These are phyloP conservation scores for Penicillium brevicompactum DNA, from an alignment of 2,329 filamentous ascomycete species.

Conservation along the genomic window DNA sequence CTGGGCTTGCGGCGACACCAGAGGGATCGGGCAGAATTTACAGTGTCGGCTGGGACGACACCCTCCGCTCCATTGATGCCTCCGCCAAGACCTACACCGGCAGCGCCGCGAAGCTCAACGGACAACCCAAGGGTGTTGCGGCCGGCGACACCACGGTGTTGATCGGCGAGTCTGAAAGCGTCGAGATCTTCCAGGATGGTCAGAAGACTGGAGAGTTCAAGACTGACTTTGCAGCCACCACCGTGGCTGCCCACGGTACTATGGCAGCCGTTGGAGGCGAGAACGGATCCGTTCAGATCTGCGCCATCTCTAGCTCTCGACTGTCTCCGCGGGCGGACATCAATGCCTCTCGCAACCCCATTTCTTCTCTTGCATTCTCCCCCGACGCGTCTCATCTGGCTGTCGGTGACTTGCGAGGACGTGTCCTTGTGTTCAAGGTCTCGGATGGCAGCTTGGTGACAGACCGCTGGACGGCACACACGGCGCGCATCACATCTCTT, in stretches of 20 bases:
- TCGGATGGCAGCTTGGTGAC: constrained; percentile 71
- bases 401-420: constrained; percentile 79
- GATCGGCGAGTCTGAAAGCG: constrained; percentile 61
- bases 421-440: constrained; percentile 79
- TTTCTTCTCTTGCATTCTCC: constrained; percentile 84
- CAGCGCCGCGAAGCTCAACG: constrained; percentile 65
- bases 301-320: constrained; percentile 61
- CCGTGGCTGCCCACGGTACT: constrained; percentile 69
- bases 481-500: constrained; percentile 66
- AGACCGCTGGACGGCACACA: constrained; percentile 76
- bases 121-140: constrained; percentile 77
- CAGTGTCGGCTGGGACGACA: constrained; percentile 93
- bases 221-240: constrained; percentile 66
- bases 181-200: constrained; percentile 62
- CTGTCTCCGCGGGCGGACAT: constrained; percentile 60
- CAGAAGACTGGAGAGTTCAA: constrained; percentile 61
- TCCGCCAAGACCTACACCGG: constrained; percentile 75
- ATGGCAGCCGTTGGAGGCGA: constrained; percentile 76
- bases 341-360: constrained; percentile 67
- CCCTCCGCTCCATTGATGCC: constrained; percentile 75
- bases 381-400: constrained; percentile 75
- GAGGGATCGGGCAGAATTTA: constrained; percentile 64
- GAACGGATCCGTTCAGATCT: constrained; percentile 74
- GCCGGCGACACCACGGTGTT: constrained; percentile 56
- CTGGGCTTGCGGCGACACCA: constrained; percentile 66